phyloP scores from a whole-genome alignment of 495 filamentous ascomycete species.

The Chaetomium cochliodes region DNA sequence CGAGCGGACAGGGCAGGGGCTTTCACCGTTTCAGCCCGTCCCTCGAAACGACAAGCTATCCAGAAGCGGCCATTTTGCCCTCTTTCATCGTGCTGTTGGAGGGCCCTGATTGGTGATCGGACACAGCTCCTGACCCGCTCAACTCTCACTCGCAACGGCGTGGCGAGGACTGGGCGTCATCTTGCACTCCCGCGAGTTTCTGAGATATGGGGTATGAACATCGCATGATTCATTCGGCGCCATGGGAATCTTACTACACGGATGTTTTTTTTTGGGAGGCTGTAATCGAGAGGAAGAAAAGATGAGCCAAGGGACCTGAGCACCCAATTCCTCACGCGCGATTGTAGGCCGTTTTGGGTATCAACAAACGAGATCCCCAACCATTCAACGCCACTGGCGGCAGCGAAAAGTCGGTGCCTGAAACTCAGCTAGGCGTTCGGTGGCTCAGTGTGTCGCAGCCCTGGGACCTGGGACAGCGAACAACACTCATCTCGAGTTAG shows the following conservation, averaged over 20 bases:
- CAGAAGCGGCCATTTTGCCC: constrained; percentile 30
- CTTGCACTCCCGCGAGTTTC: no score
- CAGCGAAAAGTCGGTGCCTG: not conserved
- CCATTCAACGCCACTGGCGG: constrained; percentile 3
- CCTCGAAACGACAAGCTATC: not conserved
- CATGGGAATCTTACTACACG: not conserved
- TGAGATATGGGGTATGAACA: no score
- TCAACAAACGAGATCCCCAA: not conserved
- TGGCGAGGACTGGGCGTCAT: no score
- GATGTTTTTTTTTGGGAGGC: not conserved
- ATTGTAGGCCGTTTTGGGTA: no score
- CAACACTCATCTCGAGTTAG: not conserved
- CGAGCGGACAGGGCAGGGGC: not conserved
- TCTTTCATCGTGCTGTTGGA: constrained; percentile 6
- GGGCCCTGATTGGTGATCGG: constrained; percentile 4
- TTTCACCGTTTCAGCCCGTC: constrained; percentile 1
- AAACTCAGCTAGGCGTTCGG: not conserved
- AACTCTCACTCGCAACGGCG: not conserved
- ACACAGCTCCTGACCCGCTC: not conserved
- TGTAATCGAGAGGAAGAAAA: not conserved
- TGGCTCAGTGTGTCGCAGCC: not conserved
- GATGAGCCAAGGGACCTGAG: not conserved
- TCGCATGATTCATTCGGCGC: no score
- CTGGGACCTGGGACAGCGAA: not conserved
- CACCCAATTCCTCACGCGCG: no score